Evolutionary conservation across 108 stramenopile species (phyloP), one percentile per base, ranked within the genome.

Genomic region (Bacterosira constricta): DNA sequence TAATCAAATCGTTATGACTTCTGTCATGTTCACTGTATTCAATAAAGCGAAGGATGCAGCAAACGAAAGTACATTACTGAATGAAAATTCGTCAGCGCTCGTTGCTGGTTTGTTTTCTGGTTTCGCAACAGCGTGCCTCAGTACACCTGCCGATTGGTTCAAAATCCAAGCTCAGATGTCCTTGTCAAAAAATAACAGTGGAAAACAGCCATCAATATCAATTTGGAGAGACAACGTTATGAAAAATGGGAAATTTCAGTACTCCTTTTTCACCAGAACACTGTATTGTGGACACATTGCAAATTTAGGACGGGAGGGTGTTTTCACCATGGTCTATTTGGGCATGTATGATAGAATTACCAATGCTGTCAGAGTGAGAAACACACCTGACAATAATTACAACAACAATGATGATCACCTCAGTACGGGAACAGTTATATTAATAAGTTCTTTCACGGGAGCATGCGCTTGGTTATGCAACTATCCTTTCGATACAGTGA

Each of bases 311-410:
- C 35, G 83, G 21, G 83, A 84, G 62, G 83, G 83, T 32, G 64
- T 84, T 26, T 84, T 84, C 46, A 84, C 80, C 29, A 73, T 72
- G 75, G 79, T 77, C 1, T 84, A 84, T 67, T 57, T 84, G 1
- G 83, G 83, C 1, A 32, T 77, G 31, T 84, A 73, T 46, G 77
- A 83, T 41, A 20, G 50, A 31, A 67, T 69, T 11, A 21, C 49
- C 31, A 37, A 45, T 20, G 23, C 30, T 18, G 65, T 68, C 11
- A 25, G 12, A 56, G 15, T 1, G 13, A 37, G 29, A n/a, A n/a
- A n/a, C n/a, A n/a, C n/a, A n/a, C n/a, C n/a, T n/a, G n/a, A n/a
- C n/a, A n/a, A n/a, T n/a, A n/a, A n/a, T n/a, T n/a, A n/a, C n/a
- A n/a, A n/a, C n/a, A n/a, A n/a, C n/a, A n/a, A n/a, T n/a, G n/a